Evolutionary conservation across 2,329 filamentous ascomycete genomes (phyloP), one percentile per base, ranked within the genome.

Genomic region (Ophiosphaerella narmari): DNA sequence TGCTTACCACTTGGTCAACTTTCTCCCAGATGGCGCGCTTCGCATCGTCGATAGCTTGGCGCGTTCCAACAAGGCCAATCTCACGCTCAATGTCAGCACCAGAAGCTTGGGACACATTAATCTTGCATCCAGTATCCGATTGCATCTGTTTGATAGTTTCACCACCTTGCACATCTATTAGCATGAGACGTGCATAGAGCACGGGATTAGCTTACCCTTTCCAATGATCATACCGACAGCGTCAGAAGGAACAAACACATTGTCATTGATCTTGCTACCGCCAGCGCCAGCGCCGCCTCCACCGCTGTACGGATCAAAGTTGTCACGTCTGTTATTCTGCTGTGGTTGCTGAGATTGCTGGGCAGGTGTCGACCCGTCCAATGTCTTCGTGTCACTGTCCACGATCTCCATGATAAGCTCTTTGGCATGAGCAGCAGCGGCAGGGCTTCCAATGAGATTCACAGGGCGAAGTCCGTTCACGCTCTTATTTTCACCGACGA

Each of bases 101-200:
- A 32, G 86, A 87, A 7, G 90, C 87, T 65, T 90, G 89, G 29
- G 90, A 89, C 23, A 96, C 91, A 65, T 96, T 96, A 79, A 96
- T 96, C 78, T 96, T 96, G 82, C 92, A 96, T 39, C 90, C 89
- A 5, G 90, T 94, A 29, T 79, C 82, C 67, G 86, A 88, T 73
- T 96, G 91, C 87, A 96, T 95, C 62, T 96, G 90, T 59, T 92
- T 91, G 70, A 96, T 96, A 0, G 91, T 95, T 76, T 96, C 91
- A 58, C 91, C 91, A 48, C 90, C 82, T 80, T 44, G 7, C 46
- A 21, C 13, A 32, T 21, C 29, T 37, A 52, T 63, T 59, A 72
- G 55, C 61, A 44, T 36, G 21, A 32, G 33, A 13, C 16, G 21
- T 11, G 13, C 6, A 16, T 26, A 26, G 3, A 50, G 2, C 5